Percentiles rank a stretch among this genome's conserved stretches.
Evolutionary conservation across 2,329 filamentous ascomycete genomes (phyloP).

Genomic region (Elsinoe ampelina): DNA sequence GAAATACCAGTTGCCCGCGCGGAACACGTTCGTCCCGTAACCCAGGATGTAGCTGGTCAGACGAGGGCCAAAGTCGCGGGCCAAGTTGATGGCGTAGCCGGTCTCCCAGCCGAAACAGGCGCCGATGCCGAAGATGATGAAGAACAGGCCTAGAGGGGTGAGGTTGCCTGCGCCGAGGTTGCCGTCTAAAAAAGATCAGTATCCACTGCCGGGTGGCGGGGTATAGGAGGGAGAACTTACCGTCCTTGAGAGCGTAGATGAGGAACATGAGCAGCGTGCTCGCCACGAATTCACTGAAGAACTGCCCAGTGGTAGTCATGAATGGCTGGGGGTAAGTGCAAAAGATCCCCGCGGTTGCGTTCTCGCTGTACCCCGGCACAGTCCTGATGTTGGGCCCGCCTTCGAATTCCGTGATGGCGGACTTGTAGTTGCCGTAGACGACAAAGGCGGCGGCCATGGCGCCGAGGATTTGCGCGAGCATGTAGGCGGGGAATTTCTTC

Average conservation of each 20-base stretch:
- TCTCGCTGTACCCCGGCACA: constrained; percentile 45
- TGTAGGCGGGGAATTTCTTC: constrained; percentile 60
- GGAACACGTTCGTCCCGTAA: constrained; percentile 52
- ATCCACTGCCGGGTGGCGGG: no score
- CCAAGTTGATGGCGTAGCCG: constrained; percentile 58
- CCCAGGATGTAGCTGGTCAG: constrained; percentile 58
- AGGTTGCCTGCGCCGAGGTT: constrained; percentile 29
- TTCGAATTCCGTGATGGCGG: constrained; percentile 56
- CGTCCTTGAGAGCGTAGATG: constrained; percentile 58
- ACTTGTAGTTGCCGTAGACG: constrained; percentile 41
- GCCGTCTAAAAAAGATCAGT: constrained; percentile 28
- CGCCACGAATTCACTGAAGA: constrained; percentile 62
- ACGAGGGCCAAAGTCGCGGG: constrained; percentile 62
- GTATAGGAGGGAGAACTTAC: constrained; percentile 22
- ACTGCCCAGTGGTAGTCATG: constrained; percentile 56
- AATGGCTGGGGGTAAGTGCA: constrained; percentile 58
- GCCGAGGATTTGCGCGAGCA: constrained; percentile 56
- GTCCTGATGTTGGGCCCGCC: constrained; percentile 51
- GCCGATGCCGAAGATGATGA: constrained; percentile 58
- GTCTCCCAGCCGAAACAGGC: constrained; percentile 62
- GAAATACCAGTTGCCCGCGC: constrained; percentile 51
- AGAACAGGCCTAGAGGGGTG: constrained; percentile 53
- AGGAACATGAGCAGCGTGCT: constrained; percentile 58
- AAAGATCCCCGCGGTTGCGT: constrained; percentile 56
- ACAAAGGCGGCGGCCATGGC: constrained; percentile 49